A percentile compares a stretch with the other conserved stretches of the same genome.
Evolutionary conservation across 495 filamentous ascomycete species (phyloP).

Genomic region (Tuber umbilicatum): DNA sequence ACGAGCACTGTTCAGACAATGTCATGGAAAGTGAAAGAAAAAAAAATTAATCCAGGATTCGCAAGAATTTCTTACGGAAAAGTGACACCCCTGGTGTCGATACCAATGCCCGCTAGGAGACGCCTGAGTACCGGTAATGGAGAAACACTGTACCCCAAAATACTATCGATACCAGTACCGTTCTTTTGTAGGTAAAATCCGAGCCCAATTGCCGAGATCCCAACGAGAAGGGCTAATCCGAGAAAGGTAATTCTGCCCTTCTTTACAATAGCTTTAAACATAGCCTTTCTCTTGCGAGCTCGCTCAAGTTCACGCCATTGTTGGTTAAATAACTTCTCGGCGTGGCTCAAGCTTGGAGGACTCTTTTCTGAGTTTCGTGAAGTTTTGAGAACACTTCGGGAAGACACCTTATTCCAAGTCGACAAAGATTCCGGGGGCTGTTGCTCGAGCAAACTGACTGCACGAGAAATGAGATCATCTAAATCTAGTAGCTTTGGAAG

Average conservation of each 20-base stretch:
- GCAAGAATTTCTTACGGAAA: not conserved
- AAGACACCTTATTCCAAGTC: slow-evolving; percentile 65
- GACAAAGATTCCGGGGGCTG: slow-evolving; percentile 69
- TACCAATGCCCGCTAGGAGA: slow-evolving; percentile 22
- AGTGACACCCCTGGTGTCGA: not conserved
- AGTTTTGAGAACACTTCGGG: slow-evolving; percentile 77
- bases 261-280: slow-evolving; percentile 51
- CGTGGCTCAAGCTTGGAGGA: slow-evolving; percentile 50
- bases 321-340: slow-evolving; percentile 56
- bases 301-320: slow-evolving; percentile 63
- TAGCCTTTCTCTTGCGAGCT: slow-evolving; percentile 53
- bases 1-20: not conserved
- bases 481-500: slow-evolving; percentile 78
- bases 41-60: not conserved
- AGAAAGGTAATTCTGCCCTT: slow-evolving; percentile 46
- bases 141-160: slow-evolving; percentile 16
- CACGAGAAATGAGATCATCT: slow-evolving; percentile 62
- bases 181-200: slow-evolving; percentile 35
- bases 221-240: slow-evolving; percentile 32
- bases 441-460: slow-evolving; percentile 55
- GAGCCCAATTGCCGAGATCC: slow-evolving; percentile 34
- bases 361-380: slow-evolving; percentile 50
- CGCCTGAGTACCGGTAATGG: slow-evolving; percentile 27
- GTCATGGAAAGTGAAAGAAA: not conserved
- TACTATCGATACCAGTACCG: slow-evolving; percentile 12